A percentile compares a stretch with the other conserved stretches of the same genome.
These are phyloP conservation scores for Melocanna baccifera DNA, from an alignment of 176 grass and related monocot genomes.

Conservation along the genomic window DNA sequence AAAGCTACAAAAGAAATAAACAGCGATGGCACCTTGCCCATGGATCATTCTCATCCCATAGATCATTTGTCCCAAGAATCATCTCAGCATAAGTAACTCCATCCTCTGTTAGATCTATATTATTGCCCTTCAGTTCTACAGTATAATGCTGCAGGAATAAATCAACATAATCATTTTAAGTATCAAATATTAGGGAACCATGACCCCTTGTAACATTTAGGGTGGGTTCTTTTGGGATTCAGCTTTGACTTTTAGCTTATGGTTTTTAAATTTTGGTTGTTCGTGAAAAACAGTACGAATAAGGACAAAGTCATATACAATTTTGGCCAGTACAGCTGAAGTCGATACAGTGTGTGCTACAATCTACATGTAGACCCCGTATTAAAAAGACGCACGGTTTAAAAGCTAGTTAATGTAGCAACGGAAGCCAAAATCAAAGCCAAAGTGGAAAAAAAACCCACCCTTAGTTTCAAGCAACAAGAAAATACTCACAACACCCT, in stretches of 20 bases:
- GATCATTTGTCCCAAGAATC: slow-evolving; percentile 76
- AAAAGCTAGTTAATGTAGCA: no score
- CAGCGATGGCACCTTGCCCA: slow-evolving; percentile 73
- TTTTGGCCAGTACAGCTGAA: no score
- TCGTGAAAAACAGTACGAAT: no score
- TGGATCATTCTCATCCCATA: slow-evolving; percentile 96
- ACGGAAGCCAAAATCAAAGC: no score
- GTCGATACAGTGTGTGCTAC: no score
- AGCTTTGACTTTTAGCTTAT: no score
- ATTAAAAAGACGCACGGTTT: no score
- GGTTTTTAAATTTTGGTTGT: no score
- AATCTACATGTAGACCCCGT: no score
- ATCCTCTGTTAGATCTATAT: slow-evolving; percentile 88
- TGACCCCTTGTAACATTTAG: background rate
- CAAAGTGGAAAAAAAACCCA: no score
- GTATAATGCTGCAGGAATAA: slow-evolving; percentile 83
- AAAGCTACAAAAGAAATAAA: slow-evolving; percentile 29
- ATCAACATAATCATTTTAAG: slow-evolving; percentile 15
- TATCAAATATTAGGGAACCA: slow-evolving; percentile 11
- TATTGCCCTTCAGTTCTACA: slow-evolving; percentile 80
- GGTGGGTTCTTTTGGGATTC: no score
- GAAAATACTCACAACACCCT: slow-evolving; percentile 71
- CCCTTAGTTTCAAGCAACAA: slow-evolving; percentile 18
- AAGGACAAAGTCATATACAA: no score
- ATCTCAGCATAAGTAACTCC: slow-evolving; percentile 85